A percentile compares a stretch with the other conserved stretches of the same genome.
Conservation (phyloP, 1,284 basidiomycete species). For the Takashimella koratensis region DNA sequence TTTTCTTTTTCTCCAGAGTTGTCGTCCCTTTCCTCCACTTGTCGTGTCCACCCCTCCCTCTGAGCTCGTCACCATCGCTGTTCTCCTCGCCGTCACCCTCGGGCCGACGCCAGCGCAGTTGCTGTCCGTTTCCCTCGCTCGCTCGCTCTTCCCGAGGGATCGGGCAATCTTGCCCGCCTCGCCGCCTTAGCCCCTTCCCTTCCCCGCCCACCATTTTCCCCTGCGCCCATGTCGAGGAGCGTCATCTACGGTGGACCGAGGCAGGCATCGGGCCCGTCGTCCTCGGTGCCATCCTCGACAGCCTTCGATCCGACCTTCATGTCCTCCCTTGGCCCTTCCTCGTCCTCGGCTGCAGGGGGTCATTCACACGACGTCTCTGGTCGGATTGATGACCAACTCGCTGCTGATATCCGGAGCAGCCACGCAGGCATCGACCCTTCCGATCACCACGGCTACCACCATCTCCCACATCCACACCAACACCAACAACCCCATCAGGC, state of each 20-base stretch:
- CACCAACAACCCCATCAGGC: not conserved
- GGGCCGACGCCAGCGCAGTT: not conserved
- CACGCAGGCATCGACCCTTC: not conserved
- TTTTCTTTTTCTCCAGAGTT: not conserved
- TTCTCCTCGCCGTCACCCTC: conserved; percentile 5
- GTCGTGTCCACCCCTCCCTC: not conserved
- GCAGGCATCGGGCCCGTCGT: not conserved
- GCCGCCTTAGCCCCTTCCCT: not conserved
- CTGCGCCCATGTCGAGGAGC: not conserved
- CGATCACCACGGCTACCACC: not conserved
- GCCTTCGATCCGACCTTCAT: not conserved
- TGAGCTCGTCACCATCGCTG: not conserved
- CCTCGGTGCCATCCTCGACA: not conserved
- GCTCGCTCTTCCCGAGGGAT: conserved; percentile 1
- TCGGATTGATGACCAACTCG: not conserved
- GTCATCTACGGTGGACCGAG: not conserved
- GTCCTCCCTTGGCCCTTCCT: not conserved
- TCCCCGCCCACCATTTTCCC: too few species aligned
- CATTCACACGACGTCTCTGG: not conserved
- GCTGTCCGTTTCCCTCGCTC: not conserved
- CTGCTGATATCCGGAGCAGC: not conserved
- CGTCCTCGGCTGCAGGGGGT: not conserved
- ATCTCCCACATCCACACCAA: not conserved
- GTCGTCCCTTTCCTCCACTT: not conserved
- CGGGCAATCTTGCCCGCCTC: not conserved